These are phyloP conservation scores for Incumbomyces delicatus DNA, from an alignment of 2,329 filamentous ascomycete species.

Conservation along the genomic window DNA sequence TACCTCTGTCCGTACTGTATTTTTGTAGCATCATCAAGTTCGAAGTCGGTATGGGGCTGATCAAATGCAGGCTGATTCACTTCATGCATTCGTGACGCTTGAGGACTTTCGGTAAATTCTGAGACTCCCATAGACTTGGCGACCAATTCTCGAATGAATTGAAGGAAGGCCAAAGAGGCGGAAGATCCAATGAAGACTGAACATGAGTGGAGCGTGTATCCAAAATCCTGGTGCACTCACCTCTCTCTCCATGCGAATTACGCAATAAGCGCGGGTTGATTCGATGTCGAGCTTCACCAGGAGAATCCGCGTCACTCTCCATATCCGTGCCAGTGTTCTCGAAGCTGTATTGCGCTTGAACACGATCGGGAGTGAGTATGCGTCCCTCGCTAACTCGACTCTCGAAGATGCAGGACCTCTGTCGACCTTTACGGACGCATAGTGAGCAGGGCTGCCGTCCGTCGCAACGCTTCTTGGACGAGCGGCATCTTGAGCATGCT, in stretches of 20 bases:
- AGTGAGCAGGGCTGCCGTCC: conserved; percentile 40
- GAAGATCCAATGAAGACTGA: conserved; percentile 42
- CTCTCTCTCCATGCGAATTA: conserved; percentile 21
- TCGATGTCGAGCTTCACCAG: conserved; percentile 5
- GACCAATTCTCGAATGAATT: conserved; percentile 41
- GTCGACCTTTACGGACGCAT: conserved; percentile 37
- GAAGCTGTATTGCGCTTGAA: background rate
- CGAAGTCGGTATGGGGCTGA: conserved; percentile 20
- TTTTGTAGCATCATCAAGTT: conserved; percentile 26
- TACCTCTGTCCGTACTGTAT: conserved; percentile 13
- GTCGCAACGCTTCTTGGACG: conserved; percentile 44
- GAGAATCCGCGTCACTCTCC: too few relatives aligned
- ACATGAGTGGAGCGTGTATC: conserved; percentile 14
- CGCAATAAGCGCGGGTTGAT: conserved; percentile 10
- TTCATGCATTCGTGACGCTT: conserved; percentile 43
- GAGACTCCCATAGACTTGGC: conserved; percentile 46
- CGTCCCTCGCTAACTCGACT: conserved; percentile 12
- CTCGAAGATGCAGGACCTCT: conserved; percentile 28
- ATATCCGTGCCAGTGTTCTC: conserved; percentile 9
- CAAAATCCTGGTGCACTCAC: too few relatives aligned
- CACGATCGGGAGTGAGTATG: conserved; percentile 3
- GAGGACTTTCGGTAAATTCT: conserved; percentile 44
- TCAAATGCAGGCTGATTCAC: background rate
- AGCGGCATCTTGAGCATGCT: conserved; percentile 40
- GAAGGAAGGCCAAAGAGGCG: conserved; percentile 47